phyloP scores from a whole-genome alignment of 2,329 filamentous ascomycete genomes.

The Neofusicoccum kwambonambiense region DNA sequence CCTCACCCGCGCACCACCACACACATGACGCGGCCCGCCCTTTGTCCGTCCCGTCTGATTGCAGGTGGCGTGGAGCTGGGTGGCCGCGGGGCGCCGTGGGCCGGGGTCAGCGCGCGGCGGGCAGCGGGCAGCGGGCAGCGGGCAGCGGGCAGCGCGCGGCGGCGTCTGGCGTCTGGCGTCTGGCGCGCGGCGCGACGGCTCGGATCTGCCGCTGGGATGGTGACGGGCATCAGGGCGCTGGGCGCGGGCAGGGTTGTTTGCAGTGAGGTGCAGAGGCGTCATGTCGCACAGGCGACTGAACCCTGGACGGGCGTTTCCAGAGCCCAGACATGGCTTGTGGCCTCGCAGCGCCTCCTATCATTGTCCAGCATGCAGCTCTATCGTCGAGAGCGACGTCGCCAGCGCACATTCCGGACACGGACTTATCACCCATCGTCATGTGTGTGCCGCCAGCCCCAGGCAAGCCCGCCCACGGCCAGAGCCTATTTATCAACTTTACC shows the following conservation, averaged over 20 bases:
- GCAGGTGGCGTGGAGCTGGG: too few relatives aligned
- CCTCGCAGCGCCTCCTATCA: conserved; percentile 14
- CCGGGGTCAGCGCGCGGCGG: too few relatives aligned
- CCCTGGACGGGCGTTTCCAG: conserved; percentile 15
- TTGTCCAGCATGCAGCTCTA: conserved; percentile 15
- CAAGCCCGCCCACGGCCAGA: neutral
- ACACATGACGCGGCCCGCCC: too few relatives aligned
- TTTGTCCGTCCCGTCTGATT: too few relatives aligned
- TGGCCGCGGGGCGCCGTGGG: too few relatives aligned
- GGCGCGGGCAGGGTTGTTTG: conserved; percentile 5
- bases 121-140: too few relatives aligned
- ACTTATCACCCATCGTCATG: conserved; percentile 11
- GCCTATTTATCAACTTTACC: neutral
- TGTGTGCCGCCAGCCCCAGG: conserved; percentile 13
- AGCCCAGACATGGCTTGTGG: conserved; percentile 16
- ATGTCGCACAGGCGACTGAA: conserved; percentile 10
- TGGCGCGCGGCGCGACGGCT: neutral
- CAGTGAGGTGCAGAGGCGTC: conserved; percentile 17
- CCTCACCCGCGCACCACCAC: too few relatives aligned
- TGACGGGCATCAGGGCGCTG: conserved; percentile 5
- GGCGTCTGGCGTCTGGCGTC: neutral
- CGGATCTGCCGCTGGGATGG: conserved; percentile 7
- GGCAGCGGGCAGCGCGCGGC: too few relatives aligned
- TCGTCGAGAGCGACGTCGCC: conserved; percentile 3
- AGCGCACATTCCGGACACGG: conserved; percentile 13